phyloP scores from a whole-genome alignment of 495 filamentous ascomycete species.

The Hypoxylon cercidicola region DNA sequence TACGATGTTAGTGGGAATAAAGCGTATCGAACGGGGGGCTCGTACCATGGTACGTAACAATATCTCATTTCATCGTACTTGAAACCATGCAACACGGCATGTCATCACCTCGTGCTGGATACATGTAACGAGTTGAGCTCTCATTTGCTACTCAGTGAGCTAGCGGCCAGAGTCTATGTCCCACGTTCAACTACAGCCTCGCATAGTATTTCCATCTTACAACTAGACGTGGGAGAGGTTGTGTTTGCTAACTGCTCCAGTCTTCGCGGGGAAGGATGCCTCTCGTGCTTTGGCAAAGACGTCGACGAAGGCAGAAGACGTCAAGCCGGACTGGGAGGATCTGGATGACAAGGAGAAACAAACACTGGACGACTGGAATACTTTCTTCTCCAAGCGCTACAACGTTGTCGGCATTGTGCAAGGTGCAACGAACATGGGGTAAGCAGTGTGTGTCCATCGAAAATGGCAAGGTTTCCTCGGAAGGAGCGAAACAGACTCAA shows the following conservation, averaged over 20 bases:
- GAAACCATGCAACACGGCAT: constrained; percentile 2
- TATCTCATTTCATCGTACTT: constrained; percentile 10
- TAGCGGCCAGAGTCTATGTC: constrained; percentile 10
- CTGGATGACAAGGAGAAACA: constrained; percentile 87
- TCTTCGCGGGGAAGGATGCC: constrained; percentile 94
- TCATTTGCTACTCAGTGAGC: constrained; percentile 22
- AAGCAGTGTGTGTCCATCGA: constrained; percentile 5
- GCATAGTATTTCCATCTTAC: constrained; percentile 5
- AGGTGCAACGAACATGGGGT: constrained; percentile 62
- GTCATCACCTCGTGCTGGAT: constrained; percentile 1
- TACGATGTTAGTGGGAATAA: constrained; percentile 92
- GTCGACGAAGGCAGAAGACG: constrained; percentile 87
- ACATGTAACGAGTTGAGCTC: constrained; percentile 1
- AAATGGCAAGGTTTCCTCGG: background rate
- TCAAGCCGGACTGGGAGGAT: constrained; percentile 83
- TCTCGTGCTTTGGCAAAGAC: constrained; percentile 88
- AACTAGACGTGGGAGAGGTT: background rate
- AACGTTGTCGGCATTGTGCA: constrained; percentile 87
- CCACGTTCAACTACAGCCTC: constrained; percentile 27
- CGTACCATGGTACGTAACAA: constrained; percentile 77
- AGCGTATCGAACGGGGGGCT: constrained; percentile 82
- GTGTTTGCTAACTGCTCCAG: constrained; percentile 59
- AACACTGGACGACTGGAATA: constrained; percentile 88
- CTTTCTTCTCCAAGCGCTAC: constrained; percentile 95
- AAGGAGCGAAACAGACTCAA: background rate